phyloP scores from a whole-genome alignment of 2,329 filamentous ascomycete species.

The Pestalotiopsis sp. region DNA sequence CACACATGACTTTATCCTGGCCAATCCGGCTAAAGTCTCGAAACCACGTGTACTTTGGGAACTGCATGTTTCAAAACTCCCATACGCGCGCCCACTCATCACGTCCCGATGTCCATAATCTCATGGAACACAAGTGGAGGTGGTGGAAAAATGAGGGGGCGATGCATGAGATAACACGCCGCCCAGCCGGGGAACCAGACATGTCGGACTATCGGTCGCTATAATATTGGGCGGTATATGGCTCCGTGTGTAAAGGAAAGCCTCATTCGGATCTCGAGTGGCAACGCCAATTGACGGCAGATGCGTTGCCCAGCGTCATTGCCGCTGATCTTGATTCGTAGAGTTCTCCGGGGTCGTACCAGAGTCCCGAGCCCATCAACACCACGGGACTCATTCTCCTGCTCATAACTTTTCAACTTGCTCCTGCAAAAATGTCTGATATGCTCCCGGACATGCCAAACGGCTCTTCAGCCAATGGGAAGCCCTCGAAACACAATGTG shows the following conservation, averaged over 20 bases:
- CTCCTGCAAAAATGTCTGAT: neutral
- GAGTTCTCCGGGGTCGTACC: neutral
- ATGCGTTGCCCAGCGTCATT: neutral
- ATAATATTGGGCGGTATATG: neutral
- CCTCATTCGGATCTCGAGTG: neutral
- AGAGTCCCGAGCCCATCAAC: neutral
- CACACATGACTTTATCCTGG: neutral
- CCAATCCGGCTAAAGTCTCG: slow-evolving; percentile 1
- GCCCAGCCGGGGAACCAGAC: neutral
- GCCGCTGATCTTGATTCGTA: neutral
- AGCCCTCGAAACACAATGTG: slow-evolving; percentile 10
- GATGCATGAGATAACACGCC: neutral
- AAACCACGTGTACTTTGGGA: neutral
- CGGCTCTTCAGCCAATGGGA: neutral
- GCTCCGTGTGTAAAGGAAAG: neutral
- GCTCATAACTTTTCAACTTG: neutral
- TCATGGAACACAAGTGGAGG: neutral
- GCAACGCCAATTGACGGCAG: neutral
- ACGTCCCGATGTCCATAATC: neutral
- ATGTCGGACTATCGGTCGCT: neutral
- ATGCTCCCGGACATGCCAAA: neutral
- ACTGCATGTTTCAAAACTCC: neutral
- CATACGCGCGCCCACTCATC: neutral
- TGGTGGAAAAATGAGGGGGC: neutral
- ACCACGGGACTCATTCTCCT: neutral